A percentile compares a stretch with the other conserved stretches of the same genome.
phyloP scores from a whole-genome alignment of 2,329 filamentous ascomycete genomes.

The Pezicula neosporulosa region DNA sequence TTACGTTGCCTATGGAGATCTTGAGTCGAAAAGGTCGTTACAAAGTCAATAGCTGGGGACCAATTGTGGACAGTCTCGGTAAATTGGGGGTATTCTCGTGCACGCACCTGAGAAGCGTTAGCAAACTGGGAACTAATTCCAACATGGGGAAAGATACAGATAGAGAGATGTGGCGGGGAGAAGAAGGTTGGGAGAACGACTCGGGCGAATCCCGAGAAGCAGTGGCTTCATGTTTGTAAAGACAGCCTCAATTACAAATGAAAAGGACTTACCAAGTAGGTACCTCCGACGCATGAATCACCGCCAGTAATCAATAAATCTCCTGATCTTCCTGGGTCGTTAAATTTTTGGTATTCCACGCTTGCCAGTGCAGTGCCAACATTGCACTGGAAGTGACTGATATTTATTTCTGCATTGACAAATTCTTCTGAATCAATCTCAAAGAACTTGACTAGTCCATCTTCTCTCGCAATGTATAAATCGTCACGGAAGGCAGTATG shows the following conservation, averaged over 20 bases:
- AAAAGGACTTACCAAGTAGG: conserved; percentile 46
- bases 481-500: conserved; percentile 67
- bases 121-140: neutral
- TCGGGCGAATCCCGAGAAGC: no score
- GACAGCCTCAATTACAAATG: neutral
- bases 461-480: conserved; percentile 84
- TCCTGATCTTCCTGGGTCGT: conserved; percentile 53
- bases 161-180: no score
- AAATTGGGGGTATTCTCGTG: conserved; percentile 49
- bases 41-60: conserved; percentile 39
- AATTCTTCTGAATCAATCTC: conserved; percentile 58
- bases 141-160: neutral
- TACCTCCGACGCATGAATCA: conserved; percentile 72
- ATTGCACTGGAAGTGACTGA: conserved; percentile 67
- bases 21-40: conserved; percentile 37
- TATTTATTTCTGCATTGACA: conserved; percentile 50
- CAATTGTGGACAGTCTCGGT: conserved; percentile 63
- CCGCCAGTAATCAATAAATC: conserved; percentile 74
- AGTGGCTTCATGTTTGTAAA: no score
- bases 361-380: conserved; percentile 81
- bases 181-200: no score
- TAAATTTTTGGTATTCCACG: conserved; percentile 34
- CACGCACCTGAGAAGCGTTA: conserved; percentile 40
- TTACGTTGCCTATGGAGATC: conserved; percentile 18
- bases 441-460: conserved; percentile 73